A percentile compares a stretch with the other conserved stretches of the same genome.
These are phyloP conservation scores for Pelagophyceae sp. DNA, from an alignment of 352 stramenopile genomes.

Conservation along the genomic window DNA sequence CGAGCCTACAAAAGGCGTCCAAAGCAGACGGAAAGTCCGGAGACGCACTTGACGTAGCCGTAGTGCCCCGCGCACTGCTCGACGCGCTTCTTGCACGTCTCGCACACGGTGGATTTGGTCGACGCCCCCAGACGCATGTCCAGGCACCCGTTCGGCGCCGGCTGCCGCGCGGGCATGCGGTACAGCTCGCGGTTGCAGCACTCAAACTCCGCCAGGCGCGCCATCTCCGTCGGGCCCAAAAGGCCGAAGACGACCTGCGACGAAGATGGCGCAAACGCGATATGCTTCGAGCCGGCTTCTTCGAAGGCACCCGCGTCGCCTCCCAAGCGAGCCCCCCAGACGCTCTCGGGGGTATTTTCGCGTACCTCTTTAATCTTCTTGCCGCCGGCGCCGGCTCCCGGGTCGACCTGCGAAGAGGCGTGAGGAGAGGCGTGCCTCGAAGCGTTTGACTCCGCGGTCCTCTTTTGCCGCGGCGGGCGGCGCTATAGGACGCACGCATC, in stretches of 20 bases:
- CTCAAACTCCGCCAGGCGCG: constrained; percentile 85
- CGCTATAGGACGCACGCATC: not conserved
- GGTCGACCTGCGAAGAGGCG: not conserved
- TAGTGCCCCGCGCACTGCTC: constrained; percentile 47
- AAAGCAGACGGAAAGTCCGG: no score
- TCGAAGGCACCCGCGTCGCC: no score
- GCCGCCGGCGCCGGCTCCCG: not conserved
- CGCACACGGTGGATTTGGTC: constrained; percentile 90
- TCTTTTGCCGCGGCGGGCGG: not conserved
- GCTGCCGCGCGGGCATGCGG: constrained; percentile 83
- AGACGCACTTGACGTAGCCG: not conserved
- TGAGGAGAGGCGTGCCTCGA: not conserved
- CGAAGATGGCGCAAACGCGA: not conserved
- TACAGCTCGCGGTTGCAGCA: constrained; percentile 86
- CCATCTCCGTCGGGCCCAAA: constrained; percentile 87
- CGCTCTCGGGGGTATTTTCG: no score
- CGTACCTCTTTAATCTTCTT: constrained; percentile 18
- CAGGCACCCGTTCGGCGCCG: constrained; percentile 80
- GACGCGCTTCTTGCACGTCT: constrained; percentile 81
- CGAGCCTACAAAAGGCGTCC: no score
- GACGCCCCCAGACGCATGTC: constrained; percentile 92
- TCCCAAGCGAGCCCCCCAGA: not conserved
- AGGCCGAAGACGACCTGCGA: constrained; percentile 67
- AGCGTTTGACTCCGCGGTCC: not conserved
- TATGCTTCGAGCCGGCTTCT: no score